Conservation (phyloP, 257 asterid genomes). For the Cinchona pubescens region DNA sequence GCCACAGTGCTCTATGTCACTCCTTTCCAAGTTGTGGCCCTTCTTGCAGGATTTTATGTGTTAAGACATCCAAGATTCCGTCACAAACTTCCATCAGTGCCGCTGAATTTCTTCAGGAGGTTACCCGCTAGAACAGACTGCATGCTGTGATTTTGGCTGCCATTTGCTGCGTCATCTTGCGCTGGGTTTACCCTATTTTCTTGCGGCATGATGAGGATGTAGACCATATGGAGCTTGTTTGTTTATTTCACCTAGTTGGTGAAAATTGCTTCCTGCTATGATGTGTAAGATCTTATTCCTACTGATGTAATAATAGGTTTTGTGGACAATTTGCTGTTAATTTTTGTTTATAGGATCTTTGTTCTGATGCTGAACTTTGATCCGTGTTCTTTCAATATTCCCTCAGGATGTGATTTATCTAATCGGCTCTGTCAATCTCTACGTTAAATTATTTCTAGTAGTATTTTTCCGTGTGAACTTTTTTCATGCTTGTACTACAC, state of each 20-base stretch:
- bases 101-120: constrained; percentile 48
- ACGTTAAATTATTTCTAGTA: not conserved
- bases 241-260: constrained; percentile 19
- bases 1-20: constrained; percentile 47
- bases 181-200: not conserved
- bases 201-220: constrained; percentile 15
- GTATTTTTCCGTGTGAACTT: not conserved
- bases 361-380: constrained; percentile 14
- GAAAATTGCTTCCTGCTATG: constrained; percentile 22
- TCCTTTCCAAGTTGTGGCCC: constrained; percentile 43
- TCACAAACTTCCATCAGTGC: constrained; percentile 44
- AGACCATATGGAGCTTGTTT: constrained; percentile 15
- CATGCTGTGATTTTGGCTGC: constrained; percentile 31
- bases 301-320: constrained; percentile 30
- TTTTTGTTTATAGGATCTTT: constrained; percentile 26
- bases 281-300: constrained; percentile 29
- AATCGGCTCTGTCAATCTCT: constrained; percentile 20
- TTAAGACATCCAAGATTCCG: constrained; percentile 54
- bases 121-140: constrained; percentile 54
- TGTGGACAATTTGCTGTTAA: constrained; percentile 27
- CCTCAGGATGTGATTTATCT: constrained; percentile 36
- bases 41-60: constrained; percentile 38
- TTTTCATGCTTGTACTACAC: not conserved
- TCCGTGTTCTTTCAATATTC: constrained; percentile 28
- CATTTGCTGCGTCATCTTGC: constrained; percentile 2